These are phyloP conservation scores for Suillus subluteus DNA, from an alignment of 768 basidiomycete species.

Conservation along the genomic window DNA sequence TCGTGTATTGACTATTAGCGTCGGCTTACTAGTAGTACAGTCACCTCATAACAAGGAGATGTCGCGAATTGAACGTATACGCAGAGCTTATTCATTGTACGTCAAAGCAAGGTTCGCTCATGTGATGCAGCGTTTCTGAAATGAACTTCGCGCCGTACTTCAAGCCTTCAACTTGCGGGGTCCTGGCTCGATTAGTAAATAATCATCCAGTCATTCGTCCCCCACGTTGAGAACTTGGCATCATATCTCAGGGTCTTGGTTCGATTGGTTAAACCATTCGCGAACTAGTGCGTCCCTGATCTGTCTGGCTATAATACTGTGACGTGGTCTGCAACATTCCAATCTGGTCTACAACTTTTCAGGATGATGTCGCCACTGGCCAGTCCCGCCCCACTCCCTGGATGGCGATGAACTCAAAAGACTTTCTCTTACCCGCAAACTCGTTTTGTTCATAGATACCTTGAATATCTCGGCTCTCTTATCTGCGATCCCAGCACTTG, in stretches of 20 bases:
- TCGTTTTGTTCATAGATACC: slow-evolving; percentile 43
- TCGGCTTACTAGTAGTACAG: slow-evolving; percentile 67
- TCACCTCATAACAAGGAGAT: slow-evolving; percentile 95
- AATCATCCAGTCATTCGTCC: no score
- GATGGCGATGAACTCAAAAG: slow-evolving; percentile 8
- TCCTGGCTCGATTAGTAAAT: no score
- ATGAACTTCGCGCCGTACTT: no score
- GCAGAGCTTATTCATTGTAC: slow-evolving; percentile 98
- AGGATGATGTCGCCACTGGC: slow-evolving; percentile 12
- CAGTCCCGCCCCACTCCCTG: not conserved
- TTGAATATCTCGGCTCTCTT: slow-evolving; percentile 45
- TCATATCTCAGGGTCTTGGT: no score
- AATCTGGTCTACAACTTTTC: not conserved
- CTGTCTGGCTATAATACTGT: slow-evolving; percentile 1
- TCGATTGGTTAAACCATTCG: no score
- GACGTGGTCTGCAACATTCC: not conserved
- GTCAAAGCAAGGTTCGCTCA: slow-evolving; percentile 75
- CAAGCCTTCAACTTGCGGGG: no score
- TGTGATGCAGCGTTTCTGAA: not conserved
- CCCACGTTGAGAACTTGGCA: no score
- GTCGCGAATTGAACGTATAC: slow-evolving; percentile 96
- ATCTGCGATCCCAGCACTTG: slow-evolving; percentile 42
- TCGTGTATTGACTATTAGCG: slow-evolving; percentile 2
- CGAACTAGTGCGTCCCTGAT: no score
- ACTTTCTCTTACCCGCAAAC: slow-evolving; percentile 32